Evolutionary conservation across 768 basidiomycete species (phyloP).

Genomic region (Auricularia auricula-judae): DNA sequence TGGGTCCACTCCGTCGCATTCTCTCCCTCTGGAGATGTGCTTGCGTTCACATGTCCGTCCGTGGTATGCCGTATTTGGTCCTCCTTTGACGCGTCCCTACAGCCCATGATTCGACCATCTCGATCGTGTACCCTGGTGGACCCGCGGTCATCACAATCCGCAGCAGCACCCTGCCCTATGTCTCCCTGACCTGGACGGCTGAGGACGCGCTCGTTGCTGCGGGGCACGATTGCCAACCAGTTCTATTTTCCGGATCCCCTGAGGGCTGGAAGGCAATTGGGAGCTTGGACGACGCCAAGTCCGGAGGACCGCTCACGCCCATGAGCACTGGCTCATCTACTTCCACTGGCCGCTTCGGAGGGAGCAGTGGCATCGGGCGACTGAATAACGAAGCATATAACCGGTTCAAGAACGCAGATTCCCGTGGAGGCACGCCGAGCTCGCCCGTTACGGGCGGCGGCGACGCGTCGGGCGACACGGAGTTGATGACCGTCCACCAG

Average conservation of each 20-base stretch:
- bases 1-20: slow-evolving; percentile 97
- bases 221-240: slow-evolving; percentile 95
- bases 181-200: slow-evolving; percentile 77
- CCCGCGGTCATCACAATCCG: slow-evolving; percentile 65
- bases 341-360: slow-evolving; percentile 3
- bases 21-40: slow-evolving; percentile 88
- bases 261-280: slow-evolving; percentile 70
- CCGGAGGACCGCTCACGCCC: slow-evolving; percentile 32
- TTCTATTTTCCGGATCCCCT: slow-evolving; percentile 65
- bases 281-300: slow-evolving; percentile 67
- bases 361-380: slow-evolving; percentile 41
- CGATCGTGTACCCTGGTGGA: slow-evolving; percentile 79
- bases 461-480: slow-evolving; percentile 38
- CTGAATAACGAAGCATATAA: slow-evolving; percentile 92
- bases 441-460: slow-evolving; percentile 20
- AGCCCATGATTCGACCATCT: slow-evolving; percentile 96
- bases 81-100: not conserved
- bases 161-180: slow-evolving; percentile 66
- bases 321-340: slow-evolving; percentile 18
- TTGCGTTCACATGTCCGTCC: slow-evolving; percentile 87
- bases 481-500: slow-evolving; percentile 86
- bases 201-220: slow-evolving; percentile 81
- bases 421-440: slow-evolving; percentile 41
- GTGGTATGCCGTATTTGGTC: not conserved
- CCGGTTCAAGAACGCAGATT: slow-evolving; percentile 86